A percentile compares a stretch with the other conserved stretches of the same genome.
Evolutionary conservation across 495 filamentous ascomycete species (phyloP).

Genomic region (Podospora australis): DNA sequence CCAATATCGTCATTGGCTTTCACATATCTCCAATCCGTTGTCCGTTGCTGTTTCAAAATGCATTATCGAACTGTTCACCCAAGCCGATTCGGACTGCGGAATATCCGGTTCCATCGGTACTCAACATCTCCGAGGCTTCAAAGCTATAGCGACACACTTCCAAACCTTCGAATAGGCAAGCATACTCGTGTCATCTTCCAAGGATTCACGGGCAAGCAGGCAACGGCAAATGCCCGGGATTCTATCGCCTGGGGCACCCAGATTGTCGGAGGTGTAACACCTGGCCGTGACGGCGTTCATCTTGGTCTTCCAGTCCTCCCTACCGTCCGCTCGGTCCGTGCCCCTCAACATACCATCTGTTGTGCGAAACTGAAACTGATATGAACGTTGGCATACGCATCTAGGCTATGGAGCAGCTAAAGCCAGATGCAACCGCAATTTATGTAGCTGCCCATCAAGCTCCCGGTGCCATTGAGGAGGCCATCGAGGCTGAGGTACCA

Average conservation of each 20-base stretch:
- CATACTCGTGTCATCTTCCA: conserved; percentile 82
- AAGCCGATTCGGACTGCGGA: not conserved
- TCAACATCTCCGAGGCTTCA: conserved; percentile 6
- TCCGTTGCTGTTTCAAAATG: no score
- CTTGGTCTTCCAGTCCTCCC: conserved; percentile 74
- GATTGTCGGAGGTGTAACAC: conserved; percentile 81
- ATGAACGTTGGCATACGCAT: no score
- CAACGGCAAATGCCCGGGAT: conserved; percentile 77
- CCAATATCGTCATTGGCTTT: not conserved
- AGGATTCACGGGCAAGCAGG: conserved; percentile 70
- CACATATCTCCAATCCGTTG: no score
- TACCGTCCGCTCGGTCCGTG: conserved; percentile 47
- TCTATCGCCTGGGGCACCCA: conserved; percentile 81
- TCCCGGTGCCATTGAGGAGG: conserved; percentile 73
- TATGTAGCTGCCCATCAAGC: conserved; percentile 80
- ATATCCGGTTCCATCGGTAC: no score
- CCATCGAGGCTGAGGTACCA: conserved; percentile 81
- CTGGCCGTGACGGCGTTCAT: conserved; percentile 69
- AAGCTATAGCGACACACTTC: conserved; percentile 56
- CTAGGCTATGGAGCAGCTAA: conserved; percentile 68
- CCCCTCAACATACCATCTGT: no score
- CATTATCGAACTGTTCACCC: no score
- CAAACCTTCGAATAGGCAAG: conserved; percentile 68
- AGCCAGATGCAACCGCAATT: conserved; percentile 79
- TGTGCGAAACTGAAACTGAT: conserved; percentile 3